A percentile compares a stretch with the other conserved stretches of the same genome.
Evolutionary conservation across 2,329 filamentous ascomycete species (phyloP).

Genomic region (Huntiella abstrusa): DNA sequence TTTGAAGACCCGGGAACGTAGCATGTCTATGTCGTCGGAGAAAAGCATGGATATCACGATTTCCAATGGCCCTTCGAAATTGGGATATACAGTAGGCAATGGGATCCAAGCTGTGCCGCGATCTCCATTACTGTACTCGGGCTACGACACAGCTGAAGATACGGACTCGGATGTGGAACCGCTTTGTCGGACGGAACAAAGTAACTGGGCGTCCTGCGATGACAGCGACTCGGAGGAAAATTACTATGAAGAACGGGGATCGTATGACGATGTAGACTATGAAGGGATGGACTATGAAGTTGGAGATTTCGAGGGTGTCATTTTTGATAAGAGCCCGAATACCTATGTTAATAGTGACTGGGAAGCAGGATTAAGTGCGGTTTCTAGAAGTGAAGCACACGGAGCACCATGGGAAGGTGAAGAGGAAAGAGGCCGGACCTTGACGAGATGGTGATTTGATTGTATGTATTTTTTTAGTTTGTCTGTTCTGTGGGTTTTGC

Average conservation of each 20-base stretch:
- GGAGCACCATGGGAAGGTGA: slow-evolving; percentile 1
- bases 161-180: slow-evolving; percentile 6
- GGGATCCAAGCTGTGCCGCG: not conserved
- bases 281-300: not conserved
- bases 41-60: too few species aligned
- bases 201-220: not conserved
- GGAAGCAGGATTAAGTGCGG: not conserved
- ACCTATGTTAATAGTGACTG: not conserved
- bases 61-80: not conserved
- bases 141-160: slow-evolving; percentile 7
- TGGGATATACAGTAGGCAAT: not conserved
- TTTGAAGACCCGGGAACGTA: too few species aligned
- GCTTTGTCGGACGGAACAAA: slow-evolving; percentile 1
- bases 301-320: not conserved
- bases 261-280: too few species aligned
- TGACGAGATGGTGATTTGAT: not conserved
- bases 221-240: not conserved
- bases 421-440: not conserved
- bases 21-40: too few species aligned
- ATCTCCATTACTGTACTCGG: not conserved
- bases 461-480: not conserved
- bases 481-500: not conserved
- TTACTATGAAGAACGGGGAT: not conserved
- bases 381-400: not conserved
- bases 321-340: not conserved